These are phyloP conservation scores for Blastomyces percursus DNA, from an alignment of 2,329 filamentous ascomycete species.

Conservation along the genomic window DNA sequence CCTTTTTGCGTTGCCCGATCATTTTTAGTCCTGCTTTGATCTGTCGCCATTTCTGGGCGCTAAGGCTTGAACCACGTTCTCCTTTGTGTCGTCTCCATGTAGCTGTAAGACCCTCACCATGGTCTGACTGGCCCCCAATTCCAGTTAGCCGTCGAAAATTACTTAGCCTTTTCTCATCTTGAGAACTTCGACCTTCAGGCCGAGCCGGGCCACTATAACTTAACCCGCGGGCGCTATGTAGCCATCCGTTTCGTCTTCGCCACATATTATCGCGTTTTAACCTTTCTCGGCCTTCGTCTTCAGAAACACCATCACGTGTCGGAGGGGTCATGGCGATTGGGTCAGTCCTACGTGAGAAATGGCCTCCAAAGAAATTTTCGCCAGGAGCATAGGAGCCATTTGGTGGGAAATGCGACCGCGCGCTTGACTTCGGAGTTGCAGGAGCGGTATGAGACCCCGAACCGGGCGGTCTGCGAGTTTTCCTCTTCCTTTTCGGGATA, in stretches of 20 bases:
- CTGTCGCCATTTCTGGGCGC: constrained; percentile 78
- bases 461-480: constrained; percentile 48
- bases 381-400: constrained; percentile 39
- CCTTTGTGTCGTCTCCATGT: constrained; percentile 40
- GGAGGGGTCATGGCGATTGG: constrained; percentile 49
- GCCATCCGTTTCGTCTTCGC: constrained; percentile 51
- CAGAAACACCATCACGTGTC: constrained; percentile 56
- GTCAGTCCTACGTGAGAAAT: constrained; percentile 54
- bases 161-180: constrained; percentile 47
- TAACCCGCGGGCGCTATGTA: constrained; percentile 35
- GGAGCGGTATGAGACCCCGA: constrained; percentile 53
- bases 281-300: constrained; percentile 61
- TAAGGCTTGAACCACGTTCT: constrained; percentile 60
- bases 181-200: constrained; percentile 42
- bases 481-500: constrained; percentile 50
- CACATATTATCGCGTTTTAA: constrained; percentile 46
- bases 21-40: constrained; percentile 83
- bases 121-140: constrained; percentile 51
- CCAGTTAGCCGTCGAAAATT: constrained; percentile 56
- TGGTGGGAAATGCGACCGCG: constrained; percentile 29
- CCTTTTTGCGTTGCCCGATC: constrained; percentile 63
- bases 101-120: constrained; percentile 52
- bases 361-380: constrained; percentile 36
- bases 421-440: constrained; percentile 48
- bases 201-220: constrained; percentile 35